Evolutionary conservation across 2,329 filamentous ascomycete genomes (phyloP).

Genomic region (Epichloe scottii): DNA sequence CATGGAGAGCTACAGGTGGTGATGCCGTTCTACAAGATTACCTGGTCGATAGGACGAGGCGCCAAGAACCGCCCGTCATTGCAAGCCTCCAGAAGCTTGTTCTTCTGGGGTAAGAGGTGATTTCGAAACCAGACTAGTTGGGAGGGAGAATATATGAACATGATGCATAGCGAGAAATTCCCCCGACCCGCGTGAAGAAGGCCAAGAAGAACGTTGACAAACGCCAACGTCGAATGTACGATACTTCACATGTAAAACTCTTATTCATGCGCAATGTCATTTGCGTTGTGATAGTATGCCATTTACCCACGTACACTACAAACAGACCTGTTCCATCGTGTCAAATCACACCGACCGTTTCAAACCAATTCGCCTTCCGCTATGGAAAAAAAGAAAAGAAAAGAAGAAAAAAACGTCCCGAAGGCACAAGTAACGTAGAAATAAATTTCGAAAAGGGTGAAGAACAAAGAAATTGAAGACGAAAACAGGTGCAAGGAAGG

Average conservation of each 20-base stretch:
- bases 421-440: not conserved
- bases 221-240: too few relatives aligned
- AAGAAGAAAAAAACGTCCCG: not conserved
- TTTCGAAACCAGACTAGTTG: too few relatives aligned
- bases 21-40: constrained; percentile 41
- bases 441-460: not conserved
- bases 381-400: constrained; percentile 13
- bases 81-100: constrained; percentile 35
- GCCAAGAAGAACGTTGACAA: too few relatives aligned
- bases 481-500: not conserved
- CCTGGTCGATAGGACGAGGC: constrained; percentile 31
- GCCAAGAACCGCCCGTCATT: constrained; percentile 36
- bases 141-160: not conserved
- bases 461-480: not conserved
- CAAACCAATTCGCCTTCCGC: constrained; percentile 12
- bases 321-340: not conserved
- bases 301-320: not conserved
- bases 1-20: constrained; percentile 30
- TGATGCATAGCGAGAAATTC: not conserved
- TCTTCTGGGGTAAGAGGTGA: constrained; percentile 29
- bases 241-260: too few relatives aligned
- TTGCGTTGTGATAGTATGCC: not conserved
- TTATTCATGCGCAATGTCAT: not conserved
- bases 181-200: not conserved
- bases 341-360: constrained; percentile 3